These are phyloP conservation scores for Cystobasidium tubakii DNA, from an alignment of 768 basidiomycete genomes.

Conservation along the genomic window DNA sequence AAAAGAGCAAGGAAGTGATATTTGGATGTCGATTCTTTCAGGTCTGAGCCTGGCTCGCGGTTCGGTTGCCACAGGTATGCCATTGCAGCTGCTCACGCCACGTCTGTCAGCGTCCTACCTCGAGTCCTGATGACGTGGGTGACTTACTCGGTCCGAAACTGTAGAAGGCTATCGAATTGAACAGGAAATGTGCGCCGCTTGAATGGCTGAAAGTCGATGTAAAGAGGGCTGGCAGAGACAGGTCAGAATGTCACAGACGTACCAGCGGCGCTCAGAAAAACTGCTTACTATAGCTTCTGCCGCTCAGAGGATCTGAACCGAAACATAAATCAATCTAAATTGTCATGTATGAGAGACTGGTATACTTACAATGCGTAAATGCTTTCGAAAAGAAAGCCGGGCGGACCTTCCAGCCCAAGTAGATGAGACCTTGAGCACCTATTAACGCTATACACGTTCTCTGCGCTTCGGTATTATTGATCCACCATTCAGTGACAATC, in stretches of 20 bases:
- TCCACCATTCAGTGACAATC: conserved; percentile 28
- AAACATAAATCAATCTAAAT: background rate
- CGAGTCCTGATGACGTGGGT: background rate
- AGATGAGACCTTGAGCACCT: conserved; percentile 20
- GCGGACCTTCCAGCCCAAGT: conserved; percentile 23
- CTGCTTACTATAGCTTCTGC: conserved; percentile 26
- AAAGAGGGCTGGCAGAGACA: conserved; percentile 9
- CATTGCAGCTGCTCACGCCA: conserved; percentile 7
- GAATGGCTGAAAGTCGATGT: conserved; percentile 26
- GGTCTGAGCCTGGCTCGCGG: conserved; percentile 14
- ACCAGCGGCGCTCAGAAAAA: background rate
- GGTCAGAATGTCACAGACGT: background rate
- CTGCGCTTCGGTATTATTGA: conserved; percentile 33
- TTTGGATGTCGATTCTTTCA: conserved; percentile 15
- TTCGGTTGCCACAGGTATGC: conserved; percentile 34
- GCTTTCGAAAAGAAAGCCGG: conserved; percentile 20
- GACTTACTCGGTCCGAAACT: conserved; percentile 24
- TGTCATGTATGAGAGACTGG: no score
- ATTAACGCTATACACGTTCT: conserved; percentile 23
- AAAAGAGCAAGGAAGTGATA: conserved; percentile 32
- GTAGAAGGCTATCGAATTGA: conserved; percentile 35
- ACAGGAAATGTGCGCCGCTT: conserved; percentile 28
- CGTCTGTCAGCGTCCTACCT: no score
- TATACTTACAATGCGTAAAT: conserved; percentile 32
- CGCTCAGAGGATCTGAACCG: conserved; percentile 15